Percentiles rank a stretch among this genome's conserved stretches.
These are phyloP conservation scores for Kodamaea neixiangensis DNA, from an alignment of 805 yeast genomes.

Conservation along the genomic window DNA sequence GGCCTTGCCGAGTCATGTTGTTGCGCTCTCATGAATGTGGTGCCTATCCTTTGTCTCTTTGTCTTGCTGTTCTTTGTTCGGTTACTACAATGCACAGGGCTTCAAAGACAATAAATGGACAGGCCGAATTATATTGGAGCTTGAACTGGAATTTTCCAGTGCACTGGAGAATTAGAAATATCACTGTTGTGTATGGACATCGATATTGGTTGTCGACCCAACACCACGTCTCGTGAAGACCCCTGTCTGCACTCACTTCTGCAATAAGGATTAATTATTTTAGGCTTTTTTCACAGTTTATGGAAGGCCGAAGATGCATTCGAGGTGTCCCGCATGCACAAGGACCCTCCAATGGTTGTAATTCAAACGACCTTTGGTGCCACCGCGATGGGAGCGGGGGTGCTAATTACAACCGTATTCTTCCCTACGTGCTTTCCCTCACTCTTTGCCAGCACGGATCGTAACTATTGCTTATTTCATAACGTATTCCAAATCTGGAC, in stretches of 20 bases:
- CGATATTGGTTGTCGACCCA: background rate
- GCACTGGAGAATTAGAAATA: too few relatives aligned
- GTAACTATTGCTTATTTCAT: too few relatives aligned
- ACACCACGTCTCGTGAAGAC: background rate
- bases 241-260: background rate
- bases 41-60: background rate
- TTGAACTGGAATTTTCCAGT: too few relatives aligned
- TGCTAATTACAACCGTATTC: background rate
- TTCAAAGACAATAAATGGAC: background rate
- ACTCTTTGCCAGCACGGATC: too few relatives aligned
- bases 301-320: background rate
- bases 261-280: background rate
- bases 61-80: background rate
- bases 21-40: background rate
- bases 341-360: background rate
- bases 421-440: too few relatives aligned
- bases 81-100: background rate
- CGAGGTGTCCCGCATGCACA: background rate
- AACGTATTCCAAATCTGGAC: background rate
- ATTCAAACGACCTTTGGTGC: too few relatives aligned
- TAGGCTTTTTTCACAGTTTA: background rate
- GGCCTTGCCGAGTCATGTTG: background rate
- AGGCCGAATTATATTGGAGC: too few relatives aligned
- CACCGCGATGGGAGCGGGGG: background rate
- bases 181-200: too few relatives aligned